phyloP scores from a whole-genome alignment of 805 yeast genomes.

The Myxozyma geophila region DNA sequence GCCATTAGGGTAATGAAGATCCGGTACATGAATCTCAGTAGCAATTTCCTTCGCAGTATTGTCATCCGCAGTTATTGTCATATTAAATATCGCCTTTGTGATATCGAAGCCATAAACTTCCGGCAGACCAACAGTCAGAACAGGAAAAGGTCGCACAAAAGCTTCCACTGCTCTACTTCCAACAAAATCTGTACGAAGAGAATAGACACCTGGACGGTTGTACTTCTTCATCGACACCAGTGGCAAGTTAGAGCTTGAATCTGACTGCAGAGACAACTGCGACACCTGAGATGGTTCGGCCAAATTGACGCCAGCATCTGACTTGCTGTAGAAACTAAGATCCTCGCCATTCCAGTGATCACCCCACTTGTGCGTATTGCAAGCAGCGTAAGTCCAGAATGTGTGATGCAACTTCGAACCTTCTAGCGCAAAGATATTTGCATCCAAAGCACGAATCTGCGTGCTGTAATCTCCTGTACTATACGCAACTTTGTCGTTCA shows the following conservation, averaged over 20 bases:
- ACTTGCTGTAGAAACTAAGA: conserved; percentile 76
- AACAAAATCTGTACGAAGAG: conserved; percentile 38
- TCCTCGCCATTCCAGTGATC: conserved; percentile 95
- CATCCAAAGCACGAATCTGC: conserved; percentile 85
- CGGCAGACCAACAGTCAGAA: conserved; percentile 65
- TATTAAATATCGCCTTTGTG: conserved; percentile 49
- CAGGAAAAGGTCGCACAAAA: conserved; percentile 75
- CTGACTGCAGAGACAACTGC: conserved; percentile 3
- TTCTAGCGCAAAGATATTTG: conserved; percentile 77
- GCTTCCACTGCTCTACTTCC: conserved; percentile 81
- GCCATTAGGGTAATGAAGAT: conserved; percentile 65
- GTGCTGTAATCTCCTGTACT: conserved; percentile 65
- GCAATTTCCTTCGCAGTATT: conserved; percentile 44
- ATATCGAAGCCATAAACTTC: conserved; percentile 63
- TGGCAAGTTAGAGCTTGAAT: conserved; percentile 10
- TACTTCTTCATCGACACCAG: conserved; percentile 13
- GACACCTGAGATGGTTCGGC: not conserved
- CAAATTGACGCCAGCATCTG: conserved; percentile 14
- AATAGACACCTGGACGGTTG: not conserved
- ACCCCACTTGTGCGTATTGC: conserved; percentile 82
- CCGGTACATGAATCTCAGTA: conserved; percentile 71
- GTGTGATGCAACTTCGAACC: conserved; percentile 72
- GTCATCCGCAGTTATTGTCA: conserved; percentile 47
- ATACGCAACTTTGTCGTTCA: conserved; percentile 81
- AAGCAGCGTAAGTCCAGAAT: conserved; percentile 81